phyloP scores from a whole-genome alignment of 179 eudicot species.

The Carnegiea gigantea region DNA sequence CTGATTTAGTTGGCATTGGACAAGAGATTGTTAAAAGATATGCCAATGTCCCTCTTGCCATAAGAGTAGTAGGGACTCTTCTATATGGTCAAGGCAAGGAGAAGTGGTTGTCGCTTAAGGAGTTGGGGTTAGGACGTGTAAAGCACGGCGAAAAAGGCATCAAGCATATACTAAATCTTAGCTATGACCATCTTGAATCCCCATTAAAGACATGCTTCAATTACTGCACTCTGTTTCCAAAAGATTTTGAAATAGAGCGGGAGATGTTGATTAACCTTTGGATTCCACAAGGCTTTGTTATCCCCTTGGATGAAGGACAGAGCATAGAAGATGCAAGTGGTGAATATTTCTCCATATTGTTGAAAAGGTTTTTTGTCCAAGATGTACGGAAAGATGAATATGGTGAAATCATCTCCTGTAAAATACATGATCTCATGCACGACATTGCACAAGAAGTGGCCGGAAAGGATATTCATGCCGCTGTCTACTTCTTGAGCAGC shows the following conservation, averaged over 20 bases:
- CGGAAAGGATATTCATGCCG: background rate
- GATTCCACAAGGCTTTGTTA: constrained; percentile 21
- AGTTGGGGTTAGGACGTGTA: background rate
- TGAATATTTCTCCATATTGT: constrained; percentile 10
- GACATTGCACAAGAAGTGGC: constrained; percentile 19
- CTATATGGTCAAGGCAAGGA: background rate
- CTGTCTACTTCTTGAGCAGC: no score
- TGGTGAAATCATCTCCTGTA: background rate
- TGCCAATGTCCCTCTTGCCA: constrained; percentile 19
- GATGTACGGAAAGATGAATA: background rate
- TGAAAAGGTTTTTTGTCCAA: constrained; percentile 15
- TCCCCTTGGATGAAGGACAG: background rate
- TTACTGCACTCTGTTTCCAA: background rate
- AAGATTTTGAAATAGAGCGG: background rate
- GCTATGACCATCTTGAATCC: constrained; percentile 9
- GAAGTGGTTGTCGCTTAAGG: background rate
- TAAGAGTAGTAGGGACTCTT: constrained; percentile 16
- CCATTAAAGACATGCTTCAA: background rate
- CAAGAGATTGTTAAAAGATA: background rate
- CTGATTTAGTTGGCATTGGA: constrained; percentile 12
- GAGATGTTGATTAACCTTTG: background rate
- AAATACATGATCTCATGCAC: constrained; percentile 24
- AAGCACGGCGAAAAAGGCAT: background rate
- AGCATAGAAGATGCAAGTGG: constrained; percentile 16
- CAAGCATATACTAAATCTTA: background rate